Evolutionary conservation across 2,329 filamentous ascomycete species (phyloP), one percentile per base, ranked within the genome.

Genomic region (Thielaviopsis populi): DNA sequence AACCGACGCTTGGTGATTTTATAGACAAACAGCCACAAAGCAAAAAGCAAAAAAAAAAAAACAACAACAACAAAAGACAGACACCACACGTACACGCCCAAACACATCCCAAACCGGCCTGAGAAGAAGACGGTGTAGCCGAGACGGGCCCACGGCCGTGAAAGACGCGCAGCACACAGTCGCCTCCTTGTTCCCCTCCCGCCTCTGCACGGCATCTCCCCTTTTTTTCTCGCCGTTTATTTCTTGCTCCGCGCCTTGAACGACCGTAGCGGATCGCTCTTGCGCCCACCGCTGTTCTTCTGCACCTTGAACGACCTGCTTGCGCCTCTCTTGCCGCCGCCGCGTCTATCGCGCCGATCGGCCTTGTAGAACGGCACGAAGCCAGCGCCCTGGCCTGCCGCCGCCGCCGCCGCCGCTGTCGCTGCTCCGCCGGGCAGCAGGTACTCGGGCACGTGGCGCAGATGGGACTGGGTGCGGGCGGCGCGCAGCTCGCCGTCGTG

Each of bases 381-480:
- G 1, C 89, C 89, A 63, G 91, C 79, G 33, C 33, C 7, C 33
- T 37, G 33, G 65, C 89, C 80, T 30, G 82, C 80, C 15, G 79
- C 76, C n/a, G 80, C 77, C 63, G 84, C 41, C 81, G 81, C 62
- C 89, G 75, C 0, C 81, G 85, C 70, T 87, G 86, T 73, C 83
- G 87, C 50, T 86, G 86, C 71, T 83, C 91, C 71, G 74, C 80
- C 76, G 0, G 94, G 94, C 69, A 99, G 78, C 61, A 99, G 76
- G 72, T 99, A 99, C 58, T 96, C 91, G 0, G 94, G 94, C 1
- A 99, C 88, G 73, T 96, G 89, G 75, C 90, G 95, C 68, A 99
- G 77, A 77, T 99, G 94, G 7, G 88, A 82, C 74, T 97, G 91
- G 56, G 91, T 85, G 66, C 89, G 80, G 15, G 91, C 89, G 27